Conservation (phyloP, 1,139 yeast genomes). For the Debaryomyces udenii region DNA sequence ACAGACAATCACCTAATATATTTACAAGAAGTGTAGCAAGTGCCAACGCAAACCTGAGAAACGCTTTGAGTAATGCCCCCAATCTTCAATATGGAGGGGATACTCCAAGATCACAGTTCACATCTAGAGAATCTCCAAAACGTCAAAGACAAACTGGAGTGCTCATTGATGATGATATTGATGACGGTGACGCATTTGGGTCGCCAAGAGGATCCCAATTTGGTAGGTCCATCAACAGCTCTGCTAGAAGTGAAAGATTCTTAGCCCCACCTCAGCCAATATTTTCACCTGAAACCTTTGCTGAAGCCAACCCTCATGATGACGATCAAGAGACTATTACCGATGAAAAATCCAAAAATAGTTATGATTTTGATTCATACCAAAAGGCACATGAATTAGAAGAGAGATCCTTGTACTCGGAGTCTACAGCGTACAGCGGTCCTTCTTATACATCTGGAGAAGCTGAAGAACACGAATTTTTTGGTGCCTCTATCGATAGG, state of each 20-base stretch:
- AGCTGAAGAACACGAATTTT: conserved; percentile 37
- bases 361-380: conserved; percentile 41
- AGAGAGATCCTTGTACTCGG: conserved; percentile 41
- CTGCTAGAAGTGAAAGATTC: conserved; percentile 50
- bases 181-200: conserved; percentile 25
- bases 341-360: conserved; percentile 23
- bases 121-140: conserved; percentile 67
- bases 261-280: conserved; percentile 68
- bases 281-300: conserved; percentile 63
- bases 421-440: conserved; percentile 43
- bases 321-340: conserved; percentile 39
- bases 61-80: conserved; percentile 29
- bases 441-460: conserved; percentile 28
- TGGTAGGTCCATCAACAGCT: conserved; percentile 32
- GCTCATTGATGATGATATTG: conserved; percentile 44
- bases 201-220: conserved; percentile 39
- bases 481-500: conserved; percentile 49
- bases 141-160: conserved; percentile 55
- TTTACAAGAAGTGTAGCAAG: conserved; percentile 55
- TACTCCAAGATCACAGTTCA: conserved; percentile 58
- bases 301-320: conserved; percentile 57
- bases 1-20: conserved; percentile 48
- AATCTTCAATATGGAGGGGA: conserved; percentile 23
- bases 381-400: conserved; percentile 42
- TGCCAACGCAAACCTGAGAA: conserved; percentile 17